A percentile compares a stretch with the other conserved stretches of the same genome.
phyloP scores from a whole-genome alignment of 805 yeast species.

The Phaffomyces thermotolerans region DNA sequence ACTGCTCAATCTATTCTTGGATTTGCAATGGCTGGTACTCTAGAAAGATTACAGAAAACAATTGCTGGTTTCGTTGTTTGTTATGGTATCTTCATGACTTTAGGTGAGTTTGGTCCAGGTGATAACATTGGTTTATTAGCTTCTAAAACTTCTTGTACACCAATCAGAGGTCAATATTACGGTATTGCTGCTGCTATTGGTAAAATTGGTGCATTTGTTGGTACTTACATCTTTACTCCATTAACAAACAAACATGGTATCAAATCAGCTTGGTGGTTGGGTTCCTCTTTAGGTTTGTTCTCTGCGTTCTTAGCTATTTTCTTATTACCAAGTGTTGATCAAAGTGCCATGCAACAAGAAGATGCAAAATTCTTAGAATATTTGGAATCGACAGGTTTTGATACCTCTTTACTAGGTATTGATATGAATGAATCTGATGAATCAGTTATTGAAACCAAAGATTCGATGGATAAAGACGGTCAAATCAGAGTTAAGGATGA shows the following conservation, averaged over 20 bases:
- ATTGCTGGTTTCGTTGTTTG: slow-evolving; percentile 78
- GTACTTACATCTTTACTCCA: slow-evolving; percentile 82
- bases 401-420: slow-evolving; percentile 47
- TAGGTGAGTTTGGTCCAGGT: slow-evolving; percentile 95
- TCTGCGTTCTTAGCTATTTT: slow-evolving; percentile 65
- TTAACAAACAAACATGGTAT: slow-evolving; percentile 61
- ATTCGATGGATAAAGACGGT: too few relatives aligned
- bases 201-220: slow-evolving; percentile 88
- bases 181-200: slow-evolving; percentile 90
- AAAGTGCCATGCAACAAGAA: slow-evolving; percentile 72
- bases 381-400: slow-evolving; percentile 63
- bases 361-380: slow-evolving; percentile 66
- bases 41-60: slow-evolving; percentile 45
- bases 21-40: slow-evolving; percentile 71
- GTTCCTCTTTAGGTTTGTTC: slow-evolving; percentile 68
- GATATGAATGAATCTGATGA: slow-evolving; percentile 3
- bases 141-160: slow-evolving; percentile 77
- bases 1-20: slow-evolving; percentile 72
- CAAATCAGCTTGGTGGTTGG: slow-evolving; percentile 75
- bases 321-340: slow-evolving; percentile 75
- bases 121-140: slow-evolving; percentile 86
- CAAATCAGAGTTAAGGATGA: too few relatives aligned
- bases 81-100: slow-evolving; percentile 78
- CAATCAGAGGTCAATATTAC: slow-evolving; percentile 86
- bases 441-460: neutral